These are phyloP conservation scores for Pholiota conissans DNA, from an alignment of 768 basidiomycete species.

Conservation along the genomic window DNA sequence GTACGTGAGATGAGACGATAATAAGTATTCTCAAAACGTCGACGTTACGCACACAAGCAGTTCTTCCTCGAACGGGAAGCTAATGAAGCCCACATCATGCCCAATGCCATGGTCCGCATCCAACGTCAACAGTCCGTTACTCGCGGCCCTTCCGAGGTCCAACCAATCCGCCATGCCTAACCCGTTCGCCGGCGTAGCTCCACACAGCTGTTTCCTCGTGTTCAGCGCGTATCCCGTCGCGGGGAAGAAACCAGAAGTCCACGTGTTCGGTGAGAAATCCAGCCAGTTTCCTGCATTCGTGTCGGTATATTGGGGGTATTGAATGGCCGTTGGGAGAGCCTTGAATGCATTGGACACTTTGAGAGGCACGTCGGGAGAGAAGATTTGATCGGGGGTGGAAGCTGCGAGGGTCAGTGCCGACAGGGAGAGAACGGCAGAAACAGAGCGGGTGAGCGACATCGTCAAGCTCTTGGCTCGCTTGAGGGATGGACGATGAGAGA, in stretches of 20 bases:
- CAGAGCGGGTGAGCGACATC: background rate
- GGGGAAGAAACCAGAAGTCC: conserved; percentile 73
- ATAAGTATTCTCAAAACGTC: background rate
- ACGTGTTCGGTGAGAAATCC: conserved; percentile 53
- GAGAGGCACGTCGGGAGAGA: conserved; percentile 54
- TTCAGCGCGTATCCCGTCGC: conserved; percentile 59
- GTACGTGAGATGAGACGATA: background rate
- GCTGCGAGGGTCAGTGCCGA: conserved; percentile 1
- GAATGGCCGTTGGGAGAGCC: conserved; percentile 38
- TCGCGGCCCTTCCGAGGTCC: conserved; percentile 48
- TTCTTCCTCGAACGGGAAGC: conserved; percentile 68
- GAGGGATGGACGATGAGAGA: too few relatives aligned
- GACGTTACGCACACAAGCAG: conserved; percentile 47
- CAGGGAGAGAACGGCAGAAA: background rate
- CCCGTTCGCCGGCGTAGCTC: conserved; percentile 34
- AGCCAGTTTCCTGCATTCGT: conserved; percentile 47
- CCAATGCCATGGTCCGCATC: conserved; percentile 49
- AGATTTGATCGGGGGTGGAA: conserved; percentile 46
- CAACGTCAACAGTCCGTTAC: conserved; percentile 50
- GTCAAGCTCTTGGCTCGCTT: background rate
- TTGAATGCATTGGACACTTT: conserved; percentile 61
- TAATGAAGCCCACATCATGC: conserved; percentile 74
- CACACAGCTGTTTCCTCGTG: conserved; percentile 50
- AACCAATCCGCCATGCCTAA: conserved; percentile 56
- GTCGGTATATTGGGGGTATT: conserved; percentile 65